Conservation (phyloP, 441 rosid genomes). For the Aquilaria agallochum region DNA sequence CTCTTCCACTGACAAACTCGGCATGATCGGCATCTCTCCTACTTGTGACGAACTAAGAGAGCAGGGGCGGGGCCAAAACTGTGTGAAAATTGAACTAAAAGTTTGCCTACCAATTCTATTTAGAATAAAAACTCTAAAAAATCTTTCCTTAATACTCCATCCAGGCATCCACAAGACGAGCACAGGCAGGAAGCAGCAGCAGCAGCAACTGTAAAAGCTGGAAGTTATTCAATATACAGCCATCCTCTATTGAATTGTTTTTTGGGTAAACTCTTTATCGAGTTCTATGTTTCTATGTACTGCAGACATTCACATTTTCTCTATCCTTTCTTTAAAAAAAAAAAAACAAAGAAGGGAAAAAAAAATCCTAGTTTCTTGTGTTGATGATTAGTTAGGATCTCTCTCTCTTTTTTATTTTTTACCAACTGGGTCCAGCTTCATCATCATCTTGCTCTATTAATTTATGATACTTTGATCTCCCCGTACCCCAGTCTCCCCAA, state of each 20-base stretch:
- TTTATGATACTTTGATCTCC: too few species aligned
- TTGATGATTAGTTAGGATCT: constrained; percentile 22
- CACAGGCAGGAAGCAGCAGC: too few species aligned
- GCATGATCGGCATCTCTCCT: too few species aligned
- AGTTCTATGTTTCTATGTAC: background rate
- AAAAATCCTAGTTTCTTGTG: constrained; percentile 16
- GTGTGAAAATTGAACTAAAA: background rate
- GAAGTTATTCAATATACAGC: too few species aligned
- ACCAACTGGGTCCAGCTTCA: constrained; percentile 11
- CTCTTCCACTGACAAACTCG: too few species aligned
- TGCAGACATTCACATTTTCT: background rate
- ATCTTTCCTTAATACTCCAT: too few species aligned
- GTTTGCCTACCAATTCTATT: background rate
- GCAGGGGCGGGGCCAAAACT: background rate
- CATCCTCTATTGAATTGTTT: too few species aligned
- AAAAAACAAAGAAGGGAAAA: background rate
- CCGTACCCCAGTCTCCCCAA: too few species aligned
- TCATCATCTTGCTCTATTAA: background rate
- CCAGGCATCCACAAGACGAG: too few species aligned
- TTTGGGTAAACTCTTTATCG: background rate
- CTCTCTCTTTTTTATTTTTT: background rate
- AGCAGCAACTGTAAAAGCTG: too few species aligned
- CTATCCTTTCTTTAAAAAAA: constrained; percentile 22
- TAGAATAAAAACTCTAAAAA: too few species aligned
- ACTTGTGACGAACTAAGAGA: too few species aligned